Conservation (phyloP, 768 basidiomycete genomes). For the Solioccasus polychromus region DNA sequence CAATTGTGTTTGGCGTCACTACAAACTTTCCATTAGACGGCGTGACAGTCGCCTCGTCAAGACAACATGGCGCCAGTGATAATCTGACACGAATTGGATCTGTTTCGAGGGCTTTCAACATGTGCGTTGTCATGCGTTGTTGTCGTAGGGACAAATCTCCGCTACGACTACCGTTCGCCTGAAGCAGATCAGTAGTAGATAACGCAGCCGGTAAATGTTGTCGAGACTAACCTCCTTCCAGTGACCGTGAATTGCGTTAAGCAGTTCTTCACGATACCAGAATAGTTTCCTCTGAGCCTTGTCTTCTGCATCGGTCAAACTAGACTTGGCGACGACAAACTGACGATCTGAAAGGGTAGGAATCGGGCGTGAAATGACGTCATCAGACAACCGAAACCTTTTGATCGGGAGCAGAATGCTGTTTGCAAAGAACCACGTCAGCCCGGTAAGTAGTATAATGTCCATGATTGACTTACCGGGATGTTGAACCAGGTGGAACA, state of each 20-base stretch:
- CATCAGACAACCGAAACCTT: conserved; percentile 61
- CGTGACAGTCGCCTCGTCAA: conserved; percentile 16
- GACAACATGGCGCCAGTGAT: conserved; percentile 39
- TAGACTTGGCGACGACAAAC: conserved; percentile 81
- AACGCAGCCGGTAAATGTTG: neutral
- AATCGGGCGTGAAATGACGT: conserved; percentile 61
- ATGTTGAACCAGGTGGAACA: conserved; percentile 86
- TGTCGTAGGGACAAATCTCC: conserved; percentile 78
- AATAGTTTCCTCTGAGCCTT: conserved; percentile 75
- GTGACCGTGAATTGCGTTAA: conserved; percentile 60
- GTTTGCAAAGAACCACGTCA: conserved; percentile 3
- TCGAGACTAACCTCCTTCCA: conserved; percentile 77
- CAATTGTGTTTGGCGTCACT: conserved; percentile 58
- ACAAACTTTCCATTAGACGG: conserved; percentile 40
- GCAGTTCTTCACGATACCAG: conserved; percentile 92
- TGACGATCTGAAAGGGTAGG: conserved; percentile 87
- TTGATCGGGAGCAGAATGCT: conserved; percentile 72
- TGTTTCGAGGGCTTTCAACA: conserved; percentile 74
- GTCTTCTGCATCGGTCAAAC: conserved; percentile 56
- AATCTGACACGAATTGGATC: conserved; percentile 64
- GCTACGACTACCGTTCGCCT: conserved; percentile 77
- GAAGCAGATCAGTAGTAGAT: conserved; percentile 5
- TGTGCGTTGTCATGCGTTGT: conserved; percentile 72
- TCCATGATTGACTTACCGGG: conserved; percentile 50
- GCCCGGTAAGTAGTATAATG: neutral